phyloP scores from a whole-genome alignment of 257 asterid genomes.

The Rauvolfia tetraphylla region DNA sequence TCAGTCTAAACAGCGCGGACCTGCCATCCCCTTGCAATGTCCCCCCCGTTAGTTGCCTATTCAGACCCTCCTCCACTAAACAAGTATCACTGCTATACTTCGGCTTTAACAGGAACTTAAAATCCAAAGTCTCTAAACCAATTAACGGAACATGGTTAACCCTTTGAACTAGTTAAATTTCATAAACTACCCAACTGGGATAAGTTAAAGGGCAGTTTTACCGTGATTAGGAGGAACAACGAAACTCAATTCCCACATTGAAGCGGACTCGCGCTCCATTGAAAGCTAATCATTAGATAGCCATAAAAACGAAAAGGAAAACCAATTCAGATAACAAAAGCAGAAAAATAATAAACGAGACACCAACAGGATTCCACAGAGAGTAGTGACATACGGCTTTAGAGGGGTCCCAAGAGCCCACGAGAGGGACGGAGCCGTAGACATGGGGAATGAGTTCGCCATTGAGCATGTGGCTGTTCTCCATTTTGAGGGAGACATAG shows the following conservation, averaged over 20 bases:
- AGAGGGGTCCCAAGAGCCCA: slow-evolving; percentile 93
- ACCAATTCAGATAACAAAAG: background rate
- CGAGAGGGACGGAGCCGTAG: slow-evolving; percentile 85
- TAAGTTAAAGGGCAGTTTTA: slow-evolving; percentile 6
- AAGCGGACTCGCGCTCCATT: slow-evolving; percentile 91
- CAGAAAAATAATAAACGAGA: background rate
- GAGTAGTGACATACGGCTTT: slow-evolving; percentile 51
- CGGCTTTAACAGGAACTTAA: slow-evolving; percentile 85
- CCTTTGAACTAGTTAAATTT: background rate
- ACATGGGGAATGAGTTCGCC: slow-evolving; percentile 86
- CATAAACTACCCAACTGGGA: background rate
- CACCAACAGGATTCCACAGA: background rate
- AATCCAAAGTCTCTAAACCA: slow-evolving; percentile 78
- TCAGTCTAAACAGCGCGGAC: slow-evolving; percentile 61
- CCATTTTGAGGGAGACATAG: slow-evolving; percentile 92
- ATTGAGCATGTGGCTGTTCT: slow-evolving; percentile 51
- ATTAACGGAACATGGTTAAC: slow-evolving; percentile 20
- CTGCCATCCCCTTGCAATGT: slow-evolving; percentile 69
- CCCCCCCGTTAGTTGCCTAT: slow-evolving; percentile 77
- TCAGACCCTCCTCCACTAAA: slow-evolving; percentile 85
- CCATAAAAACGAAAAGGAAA: background rate
- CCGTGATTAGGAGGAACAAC: slow-evolving; percentile 85
- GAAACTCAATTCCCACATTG: slow-evolving; percentile 92
- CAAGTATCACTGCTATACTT: slow-evolving; percentile 49
- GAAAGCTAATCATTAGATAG: slow-evolving; percentile 48